Percentiles rank a stretch among this genome's conserved stretches.
These are phyloP conservation scores for Pyrenula massariospora DNA, from an alignment of 495 filamentous ascomycete species.

Conservation along the genomic window DNA sequence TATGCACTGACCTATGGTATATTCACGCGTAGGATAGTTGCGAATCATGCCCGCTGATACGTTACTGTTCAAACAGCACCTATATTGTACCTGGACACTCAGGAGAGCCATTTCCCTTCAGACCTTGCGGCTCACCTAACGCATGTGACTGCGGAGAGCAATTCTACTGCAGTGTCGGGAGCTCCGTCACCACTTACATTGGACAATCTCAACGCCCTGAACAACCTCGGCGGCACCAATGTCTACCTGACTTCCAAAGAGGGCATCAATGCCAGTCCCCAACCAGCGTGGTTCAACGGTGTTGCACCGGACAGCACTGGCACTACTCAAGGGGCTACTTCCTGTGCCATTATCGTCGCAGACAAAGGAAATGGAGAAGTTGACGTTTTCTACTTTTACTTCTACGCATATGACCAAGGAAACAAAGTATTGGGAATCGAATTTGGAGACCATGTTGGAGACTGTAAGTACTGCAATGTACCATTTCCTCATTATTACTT, in stretches of 20 bases:
- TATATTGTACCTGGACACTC: slow-evolving; percentile 42
- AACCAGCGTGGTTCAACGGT: slow-evolving; percentile 41
- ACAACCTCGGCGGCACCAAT: slow-evolving; percentile 30
- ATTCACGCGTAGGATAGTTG: background rate
- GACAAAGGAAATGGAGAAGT: slow-evolving; percentile 41
- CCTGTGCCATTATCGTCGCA: slow-evolving; percentile 39
- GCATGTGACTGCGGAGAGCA: slow-evolving; percentile 40
- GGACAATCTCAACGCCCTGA: slow-evolving; percentile 42
- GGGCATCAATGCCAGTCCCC: slow-evolving; percentile 35
- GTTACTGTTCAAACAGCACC: slow-evolving; percentile 19
- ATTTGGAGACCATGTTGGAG: slow-evolving; percentile 52
- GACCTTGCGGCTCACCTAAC: slow-evolving; percentile 43
- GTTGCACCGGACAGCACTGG: slow-evolving; percentile 34
- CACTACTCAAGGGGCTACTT: slow-evolving; percentile 31
- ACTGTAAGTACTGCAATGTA: slow-evolving; percentile 27
- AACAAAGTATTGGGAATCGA: slow-evolving; percentile 34
- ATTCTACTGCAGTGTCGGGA: slow-evolving; percentile 32
- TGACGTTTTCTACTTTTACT: slow-evolving; percentile 62
- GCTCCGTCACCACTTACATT: slow-evolving; percentile 36
- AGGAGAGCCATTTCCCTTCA: slow-evolving; percentile 46
- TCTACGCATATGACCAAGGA: slow-evolving; percentile 50
- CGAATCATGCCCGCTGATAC: background rate
- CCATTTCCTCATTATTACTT: background rate
- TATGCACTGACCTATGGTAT: background rate
- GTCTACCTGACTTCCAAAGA: slow-evolving; percentile 50